Evolutionary conservation across 2,329 filamentous ascomycete species (phyloP).

Genomic region (Talaromyces sp.): DNA sequence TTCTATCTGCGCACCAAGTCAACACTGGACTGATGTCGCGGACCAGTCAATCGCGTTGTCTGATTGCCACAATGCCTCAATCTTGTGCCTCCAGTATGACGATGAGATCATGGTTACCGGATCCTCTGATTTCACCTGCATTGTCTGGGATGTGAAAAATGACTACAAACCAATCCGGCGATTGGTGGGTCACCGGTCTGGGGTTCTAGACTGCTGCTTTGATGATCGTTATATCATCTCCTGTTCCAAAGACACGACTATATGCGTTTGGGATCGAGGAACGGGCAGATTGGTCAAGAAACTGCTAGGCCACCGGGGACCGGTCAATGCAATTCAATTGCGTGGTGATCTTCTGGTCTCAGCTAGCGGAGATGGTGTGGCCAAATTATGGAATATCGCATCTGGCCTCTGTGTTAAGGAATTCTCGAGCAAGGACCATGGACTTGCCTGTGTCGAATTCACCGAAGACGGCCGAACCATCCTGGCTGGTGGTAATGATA

Average conservation of each 20-base stretch:
- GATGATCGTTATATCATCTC: conserved; percentile 90
- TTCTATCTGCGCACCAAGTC: conserved; percentile 47
- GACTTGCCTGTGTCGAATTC: conserved; percentile 92
- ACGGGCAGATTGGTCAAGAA: conserved; percentile 72
- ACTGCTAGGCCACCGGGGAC: conserved; percentile 78
- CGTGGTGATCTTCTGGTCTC: conserved; percentile 89
- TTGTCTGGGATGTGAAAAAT: conserved; percentile 78
- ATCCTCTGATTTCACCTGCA: conserved; percentile 85
- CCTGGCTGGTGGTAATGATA: conserved; percentile 90
- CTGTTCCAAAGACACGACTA: conserved; percentile 91
- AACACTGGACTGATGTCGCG: conserved; percentile 52
- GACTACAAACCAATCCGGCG: conserved; percentile 75
- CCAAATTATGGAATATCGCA: conserved; percentile 93
- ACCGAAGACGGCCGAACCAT: conserved; percentile 91
- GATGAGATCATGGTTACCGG: conserved; percentile 89
- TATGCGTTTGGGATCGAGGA: conserved; percentile 87
- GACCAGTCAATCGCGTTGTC: conserved; percentile 33
- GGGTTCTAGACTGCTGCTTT: conserved; percentile 89
- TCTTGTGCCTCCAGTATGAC: conserved; percentile 93
- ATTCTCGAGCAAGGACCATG: conserved; percentile 84
- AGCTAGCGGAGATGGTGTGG: conserved; percentile 86
- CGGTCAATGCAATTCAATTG: conserved; percentile 94
- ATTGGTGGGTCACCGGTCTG: conserved; percentile 72
- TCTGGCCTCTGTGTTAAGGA: conserved; percentile 85
- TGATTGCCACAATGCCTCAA: conserved; percentile 78